Conservation (phyloP, 2,329 filamentous ascomycete genomes). For the Alternaria brassicae region DNA sequence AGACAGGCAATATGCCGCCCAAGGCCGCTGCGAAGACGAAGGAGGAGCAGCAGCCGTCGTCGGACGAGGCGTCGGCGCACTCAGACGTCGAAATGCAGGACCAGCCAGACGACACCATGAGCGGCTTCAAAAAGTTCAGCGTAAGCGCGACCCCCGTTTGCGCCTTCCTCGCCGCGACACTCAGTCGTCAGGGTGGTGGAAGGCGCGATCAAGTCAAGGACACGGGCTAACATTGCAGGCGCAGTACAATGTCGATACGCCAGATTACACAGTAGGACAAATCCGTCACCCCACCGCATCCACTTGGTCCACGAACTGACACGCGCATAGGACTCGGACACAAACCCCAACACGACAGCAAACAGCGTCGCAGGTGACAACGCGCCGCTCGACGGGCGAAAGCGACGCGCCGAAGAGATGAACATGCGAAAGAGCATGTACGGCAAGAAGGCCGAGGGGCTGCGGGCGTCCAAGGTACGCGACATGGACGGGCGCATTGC, state of each 20-base stretch:
- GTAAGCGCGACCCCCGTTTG: constrained; percentile 31
- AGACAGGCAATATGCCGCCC: constrained; percentile 51
- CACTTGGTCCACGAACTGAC: constrained; percentile 27
- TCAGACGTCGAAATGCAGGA: constrained; percentile 52
- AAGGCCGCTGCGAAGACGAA: constrained; percentile 47
- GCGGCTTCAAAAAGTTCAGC: constrained; percentile 46
- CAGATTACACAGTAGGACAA: constrained; percentile 64
- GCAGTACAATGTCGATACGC: constrained; percentile 64
- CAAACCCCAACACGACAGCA: constrained; percentile 71
- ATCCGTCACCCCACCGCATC: neutral
- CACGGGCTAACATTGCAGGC: constrained; percentile 34
- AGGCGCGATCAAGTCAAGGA: constrained; percentile 10
- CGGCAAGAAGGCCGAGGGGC: constrained; percentile 89
- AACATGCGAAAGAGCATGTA: constrained; percentile 91
- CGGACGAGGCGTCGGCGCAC: constrained; percentile 47
- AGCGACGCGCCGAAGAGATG: constrained; percentile 83
- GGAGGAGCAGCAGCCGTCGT: constrained; percentile 46
- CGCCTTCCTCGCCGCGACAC: constrained; percentile 9
- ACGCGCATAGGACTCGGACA: constrained; percentile 66
- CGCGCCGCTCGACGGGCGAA: constrained; percentile 74
- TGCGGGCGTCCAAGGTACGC: constrained; percentile 89
- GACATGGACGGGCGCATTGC: neutral
- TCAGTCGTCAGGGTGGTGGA: neutral
- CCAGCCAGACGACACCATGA: constrained; percentile 39
- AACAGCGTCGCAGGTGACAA: constrained; percentile 84